Base-by-base conservation (phyloP, 2,329 filamentous ascomycete genomes). In the Sclerotinia minor region DNA sequence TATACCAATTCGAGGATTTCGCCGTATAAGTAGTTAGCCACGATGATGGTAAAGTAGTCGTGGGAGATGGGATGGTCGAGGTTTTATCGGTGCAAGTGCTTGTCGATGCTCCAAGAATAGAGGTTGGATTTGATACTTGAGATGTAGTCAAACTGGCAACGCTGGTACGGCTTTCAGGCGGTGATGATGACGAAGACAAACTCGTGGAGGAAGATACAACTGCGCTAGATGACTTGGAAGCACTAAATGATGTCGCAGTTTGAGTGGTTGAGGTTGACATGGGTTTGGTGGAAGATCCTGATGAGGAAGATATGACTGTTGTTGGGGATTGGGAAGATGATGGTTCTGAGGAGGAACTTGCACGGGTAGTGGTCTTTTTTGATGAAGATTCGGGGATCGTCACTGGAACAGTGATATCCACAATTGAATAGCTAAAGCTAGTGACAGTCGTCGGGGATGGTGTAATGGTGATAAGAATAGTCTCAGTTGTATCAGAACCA, bases 381-480 rank as follows among this genome's bases (percentile, higher is more conserved):
- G 60, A 44, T 26, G 52, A 55, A 41, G 69, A 47, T 35, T 63
- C 68, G 45, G 71, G 57, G 9, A 71, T 58, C 21, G 72, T 63
- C 29, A 73, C 54, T 58, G 74, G 71, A 19, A 71, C 38, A 66
- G 66, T 73, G 45, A 76, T 69, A 72, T 76, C 70, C 55, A 76
- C 70, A 15, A 76, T 69, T n/a, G 74, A 75, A 64, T 75, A 75
- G 67, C 72, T 69, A 6, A 70, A 73, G 21, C 70, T 63, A 17
- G 72, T 71, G 50, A 73, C 65, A 5, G 69, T 76, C 4, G 70
- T 65, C 26, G 70, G 69, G 54, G 69, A 44, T 6, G 74, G 69
- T 26, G 74, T 75, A 49, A 75, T 53, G 5, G 74, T 76, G 9
- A 75, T 63, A 19, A 72, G 55, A 17, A 73, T 53, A 13, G 72